A percentile compares a stretch with the other conserved stretches of the same genome.
Evolutionary conservation across 495 filamentous ascomycete species (phyloP).

Genomic region (Xylaria castorea): DNA sequence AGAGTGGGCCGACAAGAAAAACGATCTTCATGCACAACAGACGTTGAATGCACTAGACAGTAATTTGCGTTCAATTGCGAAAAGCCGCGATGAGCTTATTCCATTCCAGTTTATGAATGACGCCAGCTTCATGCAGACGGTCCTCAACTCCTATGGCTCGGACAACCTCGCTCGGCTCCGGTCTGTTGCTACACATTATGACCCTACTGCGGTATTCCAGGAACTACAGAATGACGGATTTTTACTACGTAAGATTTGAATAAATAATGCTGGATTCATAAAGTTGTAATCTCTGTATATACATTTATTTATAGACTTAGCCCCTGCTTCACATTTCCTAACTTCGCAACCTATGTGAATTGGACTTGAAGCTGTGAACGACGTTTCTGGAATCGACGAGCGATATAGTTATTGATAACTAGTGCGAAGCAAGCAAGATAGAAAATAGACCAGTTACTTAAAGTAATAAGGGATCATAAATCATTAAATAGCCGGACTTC

Average conservation of each 20-base stretch:
- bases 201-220: not conserved
- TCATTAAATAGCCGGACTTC: not conserved
- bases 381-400: no score
- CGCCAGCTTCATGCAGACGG: not conserved
- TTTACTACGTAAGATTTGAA: conserved; percentile 1
- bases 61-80: not conserved
- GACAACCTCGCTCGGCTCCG: not conserved
- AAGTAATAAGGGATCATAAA: not conserved
- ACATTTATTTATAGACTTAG: not conserved
- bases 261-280: not conserved
- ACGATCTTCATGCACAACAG: not conserved
- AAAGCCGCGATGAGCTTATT: not conserved
- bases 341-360: not conserved
- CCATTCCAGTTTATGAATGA: not conserved
- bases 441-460: no score
- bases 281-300: not conserved
- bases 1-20: not conserved
- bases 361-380: no score
- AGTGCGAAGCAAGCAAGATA: no score
- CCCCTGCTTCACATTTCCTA: not conserved
- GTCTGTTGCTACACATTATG: not conserved
- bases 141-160: not conserved
- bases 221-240: not conserved
- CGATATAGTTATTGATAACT: no score
- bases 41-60: not conserved